A percentile compares a stretch with the other conserved stretches of the same genome.
phyloP scores from a whole-genome alignment of 2,329 filamentous ascomycete species.

The Aaosphaeria pasadenensis region DNA sequence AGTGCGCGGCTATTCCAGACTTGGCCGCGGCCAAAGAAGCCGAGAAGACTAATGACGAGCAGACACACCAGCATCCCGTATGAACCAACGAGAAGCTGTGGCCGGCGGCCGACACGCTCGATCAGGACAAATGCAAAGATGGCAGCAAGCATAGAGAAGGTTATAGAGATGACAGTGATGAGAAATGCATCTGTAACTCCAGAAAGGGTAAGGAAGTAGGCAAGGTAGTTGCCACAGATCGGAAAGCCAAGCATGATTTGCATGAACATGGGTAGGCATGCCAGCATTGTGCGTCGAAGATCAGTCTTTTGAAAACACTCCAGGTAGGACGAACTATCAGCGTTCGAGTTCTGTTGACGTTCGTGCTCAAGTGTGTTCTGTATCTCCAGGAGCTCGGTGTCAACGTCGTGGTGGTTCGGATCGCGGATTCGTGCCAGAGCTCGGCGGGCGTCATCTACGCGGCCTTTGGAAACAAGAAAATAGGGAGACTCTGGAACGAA shows the following conservation, averaged over 20 bases:
- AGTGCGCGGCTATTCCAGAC: background rate
- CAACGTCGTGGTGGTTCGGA: background rate
- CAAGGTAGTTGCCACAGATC: background rate
- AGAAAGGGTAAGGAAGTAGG: background rate
- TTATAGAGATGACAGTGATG: background rate
- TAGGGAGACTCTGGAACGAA: background rate
- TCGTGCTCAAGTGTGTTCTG: background rate
- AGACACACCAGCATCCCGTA: background rate
- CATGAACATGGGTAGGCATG: background rate
- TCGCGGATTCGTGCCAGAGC: background rate
- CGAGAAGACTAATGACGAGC: background rate
- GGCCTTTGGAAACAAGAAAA: background rate
- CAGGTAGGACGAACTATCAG: background rate
- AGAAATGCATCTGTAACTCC: background rate
- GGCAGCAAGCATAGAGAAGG: background rate
- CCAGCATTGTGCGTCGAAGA: background rate
- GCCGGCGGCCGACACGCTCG: background rate
- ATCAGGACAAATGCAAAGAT: background rate
- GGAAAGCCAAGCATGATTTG: background rate
- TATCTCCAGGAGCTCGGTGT: background rate
- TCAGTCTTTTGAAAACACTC: background rate
- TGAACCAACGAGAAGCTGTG: background rate
- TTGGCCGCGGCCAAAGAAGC: background rate
- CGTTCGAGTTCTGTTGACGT: background rate
- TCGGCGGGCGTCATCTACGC: background rate